Percentiles rank a stretch among this genome's conserved stretches.
Conservation (phyloP, 1,139 yeast species). For the Nadsonia starkeyi-henricii region DNA sequence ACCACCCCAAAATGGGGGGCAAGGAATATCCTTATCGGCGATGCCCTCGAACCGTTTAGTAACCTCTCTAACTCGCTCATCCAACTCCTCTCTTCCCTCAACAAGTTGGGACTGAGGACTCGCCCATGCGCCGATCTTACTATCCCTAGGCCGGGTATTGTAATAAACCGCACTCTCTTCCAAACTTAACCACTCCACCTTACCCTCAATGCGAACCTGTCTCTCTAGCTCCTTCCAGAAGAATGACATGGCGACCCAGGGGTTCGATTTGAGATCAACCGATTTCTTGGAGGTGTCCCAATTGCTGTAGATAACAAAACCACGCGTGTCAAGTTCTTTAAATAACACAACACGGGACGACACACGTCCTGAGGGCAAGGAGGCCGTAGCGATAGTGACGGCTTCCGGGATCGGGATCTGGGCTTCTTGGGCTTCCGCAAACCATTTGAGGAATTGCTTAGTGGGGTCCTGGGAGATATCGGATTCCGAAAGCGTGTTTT, state of each 20-base stretch:
- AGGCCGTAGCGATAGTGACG: constrained; percentile 69
- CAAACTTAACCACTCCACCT: constrained; percentile 55
- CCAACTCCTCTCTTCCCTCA: constrained; percentile 45
- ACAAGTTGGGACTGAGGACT: constrained; percentile 70
- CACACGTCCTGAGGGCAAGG: constrained; percentile 76
- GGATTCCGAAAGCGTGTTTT: constrained; percentile 41
- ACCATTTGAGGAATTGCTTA: constrained; percentile 73
- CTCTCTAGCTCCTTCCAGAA: constrained; percentile 88
- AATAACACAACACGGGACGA: constrained; percentile 72
- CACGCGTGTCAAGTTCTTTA: constrained; percentile 75
- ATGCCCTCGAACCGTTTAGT: constrained; percentile 46
- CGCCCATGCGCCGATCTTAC: constrained; percentile 94
- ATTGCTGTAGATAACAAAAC: constrained; percentile 82
- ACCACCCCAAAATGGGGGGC: constrained; percentile 97
- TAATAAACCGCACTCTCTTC: constrained; percentile 70
- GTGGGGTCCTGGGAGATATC: constrained; percentile 52
- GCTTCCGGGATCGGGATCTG: constrained; percentile 62
- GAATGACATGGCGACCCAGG: constrained; percentile 72
- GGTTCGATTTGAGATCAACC: constrained; percentile 78
- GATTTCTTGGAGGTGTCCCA: constrained; percentile 85
- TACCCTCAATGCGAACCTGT: constrained; percentile 87
- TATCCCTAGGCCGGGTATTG: constrained; percentile 80
- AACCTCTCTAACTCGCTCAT: constrained; percentile 30
- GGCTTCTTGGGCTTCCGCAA: constrained; percentile 53
- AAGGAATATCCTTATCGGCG: constrained; percentile 46